Evolutionary conservation across 2,329 filamentous ascomycete genomes (phyloP).

Genomic region (Sporothrix pseudoabietina): DNA sequence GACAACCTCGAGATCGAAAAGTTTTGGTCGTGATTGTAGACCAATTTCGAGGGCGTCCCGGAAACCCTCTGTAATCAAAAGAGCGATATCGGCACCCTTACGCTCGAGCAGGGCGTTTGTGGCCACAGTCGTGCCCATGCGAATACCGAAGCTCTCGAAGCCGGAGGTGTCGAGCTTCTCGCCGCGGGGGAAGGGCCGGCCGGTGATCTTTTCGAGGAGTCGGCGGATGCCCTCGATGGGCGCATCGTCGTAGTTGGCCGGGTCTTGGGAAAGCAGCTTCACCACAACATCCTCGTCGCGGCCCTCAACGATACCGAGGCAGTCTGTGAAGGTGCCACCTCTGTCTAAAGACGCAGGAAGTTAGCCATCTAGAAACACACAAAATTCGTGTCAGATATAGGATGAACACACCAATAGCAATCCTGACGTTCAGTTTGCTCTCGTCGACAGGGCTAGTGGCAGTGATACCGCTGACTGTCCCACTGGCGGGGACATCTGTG

Average conservation of each 20-base stretch:
- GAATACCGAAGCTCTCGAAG: constrained; percentile 45
- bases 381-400: background rate
- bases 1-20: constrained; percentile 84
- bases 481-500: background rate
- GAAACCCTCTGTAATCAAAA: constrained; percentile 87
- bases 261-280: constrained; percentile 71
- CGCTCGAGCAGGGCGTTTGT: constrained; percentile 89
- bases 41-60: constrained; percentile 85
- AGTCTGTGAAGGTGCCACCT: constrained; percentile 35
- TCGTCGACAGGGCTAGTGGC: constrained; percentile 12
- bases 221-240: constrained; percentile 69
- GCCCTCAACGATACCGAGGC: constrained; percentile 40
- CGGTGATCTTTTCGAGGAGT: constrained; percentile 42
- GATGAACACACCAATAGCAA: constrained; percentile 19
- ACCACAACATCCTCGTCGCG: constrained; percentile 44
- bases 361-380: background rate
- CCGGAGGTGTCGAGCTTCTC: constrained; percentile 48
- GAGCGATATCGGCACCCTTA: constrained; percentile 84
- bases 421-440: constrained; percentile 16
- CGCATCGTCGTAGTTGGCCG: constrained; percentile 67
- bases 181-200: constrained; percentile 61
- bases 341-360: constrained; percentile 3
- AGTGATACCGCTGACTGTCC: background rate
- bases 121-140: constrained; percentile 94
- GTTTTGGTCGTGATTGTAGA: constrained; percentile 86